Base-by-base conservation (phyloP, 116 monocot genomes). In the Thalassia testudinum region DNA sequence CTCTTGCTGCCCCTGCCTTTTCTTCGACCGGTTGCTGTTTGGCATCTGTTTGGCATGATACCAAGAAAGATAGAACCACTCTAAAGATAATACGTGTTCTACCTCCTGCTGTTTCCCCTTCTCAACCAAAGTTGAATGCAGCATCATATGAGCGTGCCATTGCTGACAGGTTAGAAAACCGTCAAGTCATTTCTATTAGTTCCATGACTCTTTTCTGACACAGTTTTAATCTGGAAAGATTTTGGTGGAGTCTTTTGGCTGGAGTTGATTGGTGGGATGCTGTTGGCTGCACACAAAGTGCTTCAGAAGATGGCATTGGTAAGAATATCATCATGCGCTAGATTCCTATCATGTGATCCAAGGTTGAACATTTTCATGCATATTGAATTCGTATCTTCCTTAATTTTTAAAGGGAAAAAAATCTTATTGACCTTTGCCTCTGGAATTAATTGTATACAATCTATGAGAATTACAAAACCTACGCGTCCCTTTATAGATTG, bases 181-280 rank as follows among this genome's bases (percentile, higher is more conserved):
- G 14, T 24, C 18, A 48, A 10, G 0, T 52, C 20, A 38, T 12
- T 54, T 45, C 4, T 3, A 15, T 16, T 45, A 6, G 45, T 52
- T 6, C 5, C 12, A 52, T 23, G 22, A 5, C 2, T 27, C 11
- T 52, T 15, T 20, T 52, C 12, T 25, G 14, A 15, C 26, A 52
- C 22, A 2, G 4, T 52, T 52, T 12, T 3, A 6, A 7, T 52
- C 2, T 52, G 22, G 22, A 12, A 14, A 18, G 97, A 66, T 97
- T 97, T 66, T 97, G 97, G 97, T 97, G 97, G 97, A 89, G 97
- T 62, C 80, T 97, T 57, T 71, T 97, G 70, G 79, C 72, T 54
- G 97, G 77, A 47, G 77, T 90, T 49, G 89, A 97, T 78, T 97
- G 97, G 97, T 97, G 97, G 97, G 97, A 97, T 82, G 97, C 86